Evolutionary conservation across 2,329 filamentous ascomycete genomes (phyloP).

Genomic region (Dactylellina haptotyla): DNA sequence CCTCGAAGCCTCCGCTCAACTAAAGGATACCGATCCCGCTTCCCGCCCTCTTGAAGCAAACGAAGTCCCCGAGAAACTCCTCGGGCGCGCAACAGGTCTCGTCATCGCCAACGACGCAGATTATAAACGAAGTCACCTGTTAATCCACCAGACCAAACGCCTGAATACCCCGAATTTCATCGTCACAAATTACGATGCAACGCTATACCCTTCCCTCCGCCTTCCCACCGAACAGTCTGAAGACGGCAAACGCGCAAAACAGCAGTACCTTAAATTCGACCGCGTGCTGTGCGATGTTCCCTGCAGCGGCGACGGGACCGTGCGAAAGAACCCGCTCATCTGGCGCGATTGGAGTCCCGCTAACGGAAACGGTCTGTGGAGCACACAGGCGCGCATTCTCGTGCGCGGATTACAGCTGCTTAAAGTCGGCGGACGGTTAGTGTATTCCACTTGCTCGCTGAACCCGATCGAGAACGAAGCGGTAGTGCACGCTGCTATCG

Average conservation of each 20-base stretch:
- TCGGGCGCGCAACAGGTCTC: conserved; percentile 85
- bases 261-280: conserved; percentile 92
- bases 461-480: conserved; percentile 98
- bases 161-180: conserved; percentile 95
- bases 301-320: conserved; percentile 93
- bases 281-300: conserved; percentile 95
- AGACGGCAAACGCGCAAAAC: conserved; percentile 64
- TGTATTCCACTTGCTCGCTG: conserved; percentile 99
- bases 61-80: conserved; percentile 61
- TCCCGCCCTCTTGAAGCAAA: conserved; percentile 65
- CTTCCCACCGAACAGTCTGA: conserved; percentile 71
- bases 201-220: conserved; percentile 90
- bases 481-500: conserved; percentile 86
- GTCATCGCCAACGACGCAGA: conserved; percentile 96
- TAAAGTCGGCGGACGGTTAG: conserved; percentile 90
- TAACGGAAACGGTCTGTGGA: conserved; percentile 85
- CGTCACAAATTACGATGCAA: conserved; percentile 97
- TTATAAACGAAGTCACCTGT: conserved; percentile 95
- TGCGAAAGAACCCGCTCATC: conserved; percentile 89
- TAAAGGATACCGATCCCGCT: conserved; percentile 51
- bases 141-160: conserved; percentile 97
- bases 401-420: conserved; percentile 94
- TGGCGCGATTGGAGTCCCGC: conserved; percentile 95
- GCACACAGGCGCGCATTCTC: conserved; percentile 87
- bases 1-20: conserved; percentile 57